phyloP scores from a whole-genome alignment of 495 filamentous ascomycete genomes.

The Thermothielavioides terrestris region DNA sequence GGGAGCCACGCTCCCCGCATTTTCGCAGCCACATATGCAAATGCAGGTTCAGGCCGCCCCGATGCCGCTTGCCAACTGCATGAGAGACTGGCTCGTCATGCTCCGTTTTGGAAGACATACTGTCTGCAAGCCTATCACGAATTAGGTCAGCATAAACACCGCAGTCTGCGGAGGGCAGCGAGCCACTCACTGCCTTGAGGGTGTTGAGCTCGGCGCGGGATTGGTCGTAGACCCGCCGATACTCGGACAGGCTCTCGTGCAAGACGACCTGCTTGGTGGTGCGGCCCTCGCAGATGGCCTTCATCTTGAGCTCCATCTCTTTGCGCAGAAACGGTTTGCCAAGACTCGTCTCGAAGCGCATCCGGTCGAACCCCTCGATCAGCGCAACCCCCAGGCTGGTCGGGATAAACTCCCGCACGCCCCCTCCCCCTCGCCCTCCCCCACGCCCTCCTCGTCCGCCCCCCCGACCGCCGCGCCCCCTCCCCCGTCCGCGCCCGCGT shows the following conservation, averaged over 20 bases:
- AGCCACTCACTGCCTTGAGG: constrained; percentile 59
- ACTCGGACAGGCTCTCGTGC: constrained; percentile 71
- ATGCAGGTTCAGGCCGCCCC: not conserved
- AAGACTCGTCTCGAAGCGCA: constrained; percentile 81
- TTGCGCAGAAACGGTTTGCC: constrained; percentile 97
- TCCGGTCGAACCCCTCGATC: constrained; percentile 85
- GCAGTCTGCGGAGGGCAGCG: not conserved
- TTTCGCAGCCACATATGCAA: constrained; percentile 1
- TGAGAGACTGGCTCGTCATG: not conserved
- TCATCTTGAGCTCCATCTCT: constrained; percentile 94
- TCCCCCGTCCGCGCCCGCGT: constrained; percentile 30
- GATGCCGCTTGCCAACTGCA: not conserved
- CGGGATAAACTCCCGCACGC: constrained; percentile 80
- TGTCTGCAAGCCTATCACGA: constrained; percentile 41
- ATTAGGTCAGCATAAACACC: constrained; percentile 17
- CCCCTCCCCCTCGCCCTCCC: constrained; percentile 32
- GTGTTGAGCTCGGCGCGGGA: constrained; percentile 63
- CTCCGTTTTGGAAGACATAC: constrained; percentile 33
- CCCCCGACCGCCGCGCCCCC: constrained; percentile 35
- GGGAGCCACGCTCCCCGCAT: constrained; percentile 6
- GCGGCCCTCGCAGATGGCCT: constrained; percentile 85
- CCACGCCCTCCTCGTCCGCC: constrained; percentile 40
- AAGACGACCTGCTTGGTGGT: constrained; percentile 65
- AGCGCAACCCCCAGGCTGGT: constrained; percentile 83
- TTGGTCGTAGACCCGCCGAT: constrained; percentile 72